Evolutionary conservation across 2,329 filamentous ascomycete species (phyloP).

Genomic region (Colletotrichum phormii): DNA sequence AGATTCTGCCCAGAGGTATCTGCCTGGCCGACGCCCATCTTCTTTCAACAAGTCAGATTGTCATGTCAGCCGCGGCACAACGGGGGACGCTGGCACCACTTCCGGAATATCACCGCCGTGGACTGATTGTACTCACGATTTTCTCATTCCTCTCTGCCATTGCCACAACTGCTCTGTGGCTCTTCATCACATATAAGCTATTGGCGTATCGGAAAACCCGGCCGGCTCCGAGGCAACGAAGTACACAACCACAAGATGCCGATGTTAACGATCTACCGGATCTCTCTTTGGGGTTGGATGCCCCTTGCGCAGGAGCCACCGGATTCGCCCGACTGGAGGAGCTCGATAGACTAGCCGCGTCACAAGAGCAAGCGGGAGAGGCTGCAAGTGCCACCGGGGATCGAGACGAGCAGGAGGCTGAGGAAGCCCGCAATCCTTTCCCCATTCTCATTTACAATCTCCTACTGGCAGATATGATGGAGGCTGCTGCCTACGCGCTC

Average conservation of each 20-base stretch:
- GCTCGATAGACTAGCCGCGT: slow-evolving; percentile 13
- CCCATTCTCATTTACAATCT: slow-evolving; percentile 70
- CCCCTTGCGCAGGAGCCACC: not conserved
- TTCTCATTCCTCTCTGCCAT: slow-evolving; percentile 23
- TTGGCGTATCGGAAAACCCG: not conserved
- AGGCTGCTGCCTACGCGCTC: slow-evolving; percentile 66
- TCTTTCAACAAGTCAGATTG: not conserved
- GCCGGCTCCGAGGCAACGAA: not conserved
- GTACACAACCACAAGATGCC: not conserved
- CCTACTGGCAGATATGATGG: slow-evolving; percentile 68
- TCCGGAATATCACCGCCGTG: slow-evolving; percentile 20
- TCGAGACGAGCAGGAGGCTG: not conserved
- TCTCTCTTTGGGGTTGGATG: slow-evolving; percentile 10
- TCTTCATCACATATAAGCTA: slow-evolving; percentile 28
- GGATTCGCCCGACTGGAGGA: slow-evolving; percentile 14
- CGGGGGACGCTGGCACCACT: slow-evolving; percentile 20
- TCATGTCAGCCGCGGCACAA: slow-evolving; percentile 21
- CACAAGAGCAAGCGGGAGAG: not conserved
- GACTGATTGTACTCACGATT: slow-evolving; percentile 7
- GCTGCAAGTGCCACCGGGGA: not conserved
- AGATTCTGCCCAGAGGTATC: not conserved
- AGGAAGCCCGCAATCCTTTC: slow-evolving; percentile 61
- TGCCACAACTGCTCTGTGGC: slow-evolving; percentile 10
- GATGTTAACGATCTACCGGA: slow-evolving; percentile 4
- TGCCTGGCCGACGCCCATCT: too few relatives aligned